Evolutionary conservation across 1,284 basidiomycete genomes (phyloP), one percentile per base, ranked within the genome.

Genomic region (Ustilago xerochloae): DNA sequence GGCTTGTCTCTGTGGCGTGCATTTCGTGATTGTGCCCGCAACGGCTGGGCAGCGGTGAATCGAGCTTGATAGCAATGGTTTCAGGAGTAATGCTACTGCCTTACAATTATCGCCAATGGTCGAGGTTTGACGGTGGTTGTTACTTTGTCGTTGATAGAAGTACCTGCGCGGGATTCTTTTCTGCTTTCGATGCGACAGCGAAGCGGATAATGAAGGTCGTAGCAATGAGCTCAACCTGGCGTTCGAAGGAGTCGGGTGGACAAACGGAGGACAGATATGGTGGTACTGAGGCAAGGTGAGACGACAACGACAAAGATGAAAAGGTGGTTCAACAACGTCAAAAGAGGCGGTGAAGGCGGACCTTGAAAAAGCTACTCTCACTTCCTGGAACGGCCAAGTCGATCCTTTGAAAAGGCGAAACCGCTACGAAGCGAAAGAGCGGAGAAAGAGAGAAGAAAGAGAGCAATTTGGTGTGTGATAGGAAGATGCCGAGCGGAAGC

Each of bases 1-100:
- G 64, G 22, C 54, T 61, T 32, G 30, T 53, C 15, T 62, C 58
- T 15, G 64, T 53, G 45, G 64, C 49, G 45, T 67, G 58, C 64
- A 67, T 66, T 7, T 16, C 50, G 43, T 18, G 35, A 20, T 20
- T 15, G 20, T 16, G 56, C 24, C 22, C 38, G 15, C 15, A 36
- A 16, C 6, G 16, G 6, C 13, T 32, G 20, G 29, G 32, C 38
- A 45, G 24, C 26, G 4, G 39, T 18, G 30, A n/a, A 28, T 20
- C 18, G 12, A 26, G 6, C 18, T 41, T 20, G 8, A 16, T n/a
- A 16, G 35, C 9, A n/a, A 6, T 16, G 15, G 18, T 38, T 13
- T 38, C 18, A 38, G 9, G n/a, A n/a, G n/a, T n/a, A n/a, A n/a
- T n/a, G n/a, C n/a, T n/a, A n/a, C n/a, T n/a, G n/a, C n/a, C n/a